These are phyloP conservation scores for Hansenula lynferdii DNA, from an alignment of 1,139 yeast genomes.

Conservation along the genomic window DNA sequence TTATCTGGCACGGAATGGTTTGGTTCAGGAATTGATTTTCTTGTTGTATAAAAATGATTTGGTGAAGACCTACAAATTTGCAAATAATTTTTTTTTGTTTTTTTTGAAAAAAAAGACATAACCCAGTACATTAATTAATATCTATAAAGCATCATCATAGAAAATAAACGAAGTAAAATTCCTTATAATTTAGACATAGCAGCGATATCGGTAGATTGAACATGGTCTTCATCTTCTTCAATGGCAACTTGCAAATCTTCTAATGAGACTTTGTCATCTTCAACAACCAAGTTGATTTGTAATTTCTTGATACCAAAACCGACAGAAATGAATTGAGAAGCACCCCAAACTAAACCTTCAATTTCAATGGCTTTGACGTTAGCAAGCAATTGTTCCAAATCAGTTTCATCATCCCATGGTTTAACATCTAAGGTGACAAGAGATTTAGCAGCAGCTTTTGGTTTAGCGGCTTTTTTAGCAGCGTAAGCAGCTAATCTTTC, in stretches of 20 bases:
- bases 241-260: constrained; percentile 81
- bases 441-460: constrained; percentile 98
- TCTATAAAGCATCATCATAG: constrained; percentile 5
- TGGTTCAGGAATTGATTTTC: constrained; percentile 42
- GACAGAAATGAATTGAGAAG: constrained; percentile 90
- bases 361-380: constrained; percentile 77
- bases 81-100: not conserved
- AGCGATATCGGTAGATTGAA: constrained; percentile 96
- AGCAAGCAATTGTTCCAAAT: constrained; percentile 81
- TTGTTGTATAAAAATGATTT: constrained; percentile 31
- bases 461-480: constrained; percentile 95
- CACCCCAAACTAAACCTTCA: constrained; percentile 99
- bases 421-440: constrained; percentile 94
- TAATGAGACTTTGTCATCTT: constrained; percentile 92
- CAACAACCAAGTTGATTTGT: constrained; percentile 97
- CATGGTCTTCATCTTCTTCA: constrained; percentile 98
- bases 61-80: not conserved
- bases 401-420: constrained; percentile 99
- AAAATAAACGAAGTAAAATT: not conserved
- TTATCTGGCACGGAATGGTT: constrained; percentile 38
- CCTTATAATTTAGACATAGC: constrained; percentile 95
- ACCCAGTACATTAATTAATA: constrained; percentile 4
- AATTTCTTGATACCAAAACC: constrained; percentile 99
- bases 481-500: constrained; percentile 97
- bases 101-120: constrained; percentile 1